Evolutionary conservation across 352 stramenopile genomes (phyloP), one percentile per base, ranked within the genome.

Genomic region (Pythium sukuiense): DNA sequence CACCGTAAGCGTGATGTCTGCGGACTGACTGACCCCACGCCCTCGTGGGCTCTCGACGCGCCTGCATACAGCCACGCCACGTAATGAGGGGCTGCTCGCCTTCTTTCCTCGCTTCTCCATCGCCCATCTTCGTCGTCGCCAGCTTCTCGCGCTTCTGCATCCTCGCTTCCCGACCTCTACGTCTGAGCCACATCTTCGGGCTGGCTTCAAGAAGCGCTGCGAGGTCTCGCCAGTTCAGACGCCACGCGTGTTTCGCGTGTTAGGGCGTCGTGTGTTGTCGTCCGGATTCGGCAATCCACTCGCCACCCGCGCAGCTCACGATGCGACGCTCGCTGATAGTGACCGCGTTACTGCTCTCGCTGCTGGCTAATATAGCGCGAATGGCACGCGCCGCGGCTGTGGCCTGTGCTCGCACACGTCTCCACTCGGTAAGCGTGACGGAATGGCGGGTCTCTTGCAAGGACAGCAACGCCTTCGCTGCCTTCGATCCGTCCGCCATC

Each of bases 391-490:
- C 43, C 6, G 43, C 43, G 43, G 18, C 48, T n/a, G 48, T 55
- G 2, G 29, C 58, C 12, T 64, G 58, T 13, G 24, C 3, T 24
- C 58, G 26, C 12, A 64, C 58, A 26, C 13, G 46, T 24, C 30
- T 64, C 46, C n/a, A 39, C 12, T 30, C 46, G 2, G 20, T 32
- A 1, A 56, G 58, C 33, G 32, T 48, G 32, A 35, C 29, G 16
- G 46, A 46, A 20, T 69, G 63, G 63, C 63, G 55, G 13, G 63
- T 56, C 5, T 11, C 45, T 2, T 69, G 63, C 18, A 18, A 32
- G 24, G 30, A 56, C 57, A 48, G 32, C 35, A 33, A 27, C 24
- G 41, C 37, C 14, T 39, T 24, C 18, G 39, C 48, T 30, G 39
- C 55, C 14, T 61, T 69, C 12, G 55, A 59, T 26, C 56, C 63